Evolutionary conservation across 257 asterid species (phyloP).

Genomic region (Przewalskia tangutica): DNA sequence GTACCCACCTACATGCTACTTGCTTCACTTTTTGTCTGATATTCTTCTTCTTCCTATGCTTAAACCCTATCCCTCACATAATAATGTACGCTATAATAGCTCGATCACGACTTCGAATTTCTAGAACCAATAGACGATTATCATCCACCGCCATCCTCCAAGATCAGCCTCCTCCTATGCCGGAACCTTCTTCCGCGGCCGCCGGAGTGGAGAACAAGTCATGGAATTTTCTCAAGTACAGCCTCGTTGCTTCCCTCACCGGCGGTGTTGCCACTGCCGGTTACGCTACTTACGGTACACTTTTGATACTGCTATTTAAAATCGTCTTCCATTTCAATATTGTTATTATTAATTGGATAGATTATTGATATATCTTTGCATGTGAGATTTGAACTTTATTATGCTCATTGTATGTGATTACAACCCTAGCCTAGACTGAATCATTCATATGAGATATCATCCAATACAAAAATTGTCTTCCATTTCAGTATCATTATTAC

Average conservation of each 20-base stretch:
- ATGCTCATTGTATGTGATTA: background rate
- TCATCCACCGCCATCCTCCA: conserved; percentile 22
- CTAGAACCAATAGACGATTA: conserved; percentile 19
- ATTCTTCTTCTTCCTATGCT: conserved; percentile 8
- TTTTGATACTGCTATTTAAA: background rate
- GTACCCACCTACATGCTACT: too few species aligned
- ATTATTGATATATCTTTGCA: background rate
- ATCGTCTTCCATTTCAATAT: too few species aligned
- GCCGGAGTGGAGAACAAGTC: conserved; percentile 35
- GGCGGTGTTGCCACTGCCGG: conserved; percentile 61
- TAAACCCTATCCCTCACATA: conserved; percentile 12
- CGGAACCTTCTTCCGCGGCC: conserved; percentile 26
- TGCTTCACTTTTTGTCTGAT: background rate
- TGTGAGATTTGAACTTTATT: background rate
- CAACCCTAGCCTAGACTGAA: too few species aligned
- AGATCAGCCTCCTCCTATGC: conserved; percentile 44
- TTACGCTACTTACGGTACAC: conserved; percentile 61
- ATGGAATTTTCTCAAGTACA: conserved; percentile 49
- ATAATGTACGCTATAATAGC: conserved; percentile 31
- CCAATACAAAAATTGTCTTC: too few species aligned
- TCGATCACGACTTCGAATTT: conserved; percentile 37
- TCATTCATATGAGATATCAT: too few species aligned
- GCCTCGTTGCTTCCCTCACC: conserved; percentile 38
- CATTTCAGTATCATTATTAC: background rate
- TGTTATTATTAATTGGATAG: background rate